A percentile compares a stretch with the other conserved stretches of the same genome.
Conservation (phyloP, 306 rosid genomes). For the Acacia crassicarpa region DNA sequence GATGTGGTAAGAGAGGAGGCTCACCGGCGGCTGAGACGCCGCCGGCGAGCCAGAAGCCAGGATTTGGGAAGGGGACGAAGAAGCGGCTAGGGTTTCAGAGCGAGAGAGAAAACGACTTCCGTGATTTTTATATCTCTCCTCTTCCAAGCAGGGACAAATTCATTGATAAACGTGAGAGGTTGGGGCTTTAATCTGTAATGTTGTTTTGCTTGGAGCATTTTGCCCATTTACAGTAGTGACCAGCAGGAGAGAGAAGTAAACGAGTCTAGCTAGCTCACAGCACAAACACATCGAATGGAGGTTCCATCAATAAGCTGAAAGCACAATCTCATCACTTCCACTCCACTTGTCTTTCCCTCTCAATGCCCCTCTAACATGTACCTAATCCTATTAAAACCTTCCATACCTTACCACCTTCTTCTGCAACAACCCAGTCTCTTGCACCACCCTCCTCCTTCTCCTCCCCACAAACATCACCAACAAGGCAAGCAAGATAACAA, state of each 20-base stretch:
- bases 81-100: no score
- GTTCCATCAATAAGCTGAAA: no score
- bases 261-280: background rate
- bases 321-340: no score
- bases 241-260: constrained; percentile 27
- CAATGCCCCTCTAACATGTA: constrained; percentile 32
- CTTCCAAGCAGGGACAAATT: constrained; percentile 64
- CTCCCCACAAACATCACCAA: background rate
- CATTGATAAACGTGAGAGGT: constrained; percentile 62
- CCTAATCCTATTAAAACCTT: constrained; percentile 2
- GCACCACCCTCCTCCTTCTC: constrained; percentile 17
- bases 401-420: constrained; percentile 33
- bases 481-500: background rate
- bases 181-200: no score
- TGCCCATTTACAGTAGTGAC: constrained; percentile 54
- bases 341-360: constrained; percentile 52
- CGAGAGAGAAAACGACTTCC: no score
- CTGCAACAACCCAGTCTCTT: constrained; percentile 43
- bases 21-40: no score
- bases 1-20: no score
- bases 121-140: constrained; percentile 44
- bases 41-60: no score
- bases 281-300: constrained; percentile 70
- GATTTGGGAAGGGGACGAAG: no score
- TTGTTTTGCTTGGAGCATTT: constrained; percentile 46